A percentile compares a stretch with the other conserved stretches of the same genome.
These are phyloP conservation scores for Schizosaccharomyces versatilis DNA, from an alignment of 1,139 yeast genomes.

Conservation along the genomic window DNA sequence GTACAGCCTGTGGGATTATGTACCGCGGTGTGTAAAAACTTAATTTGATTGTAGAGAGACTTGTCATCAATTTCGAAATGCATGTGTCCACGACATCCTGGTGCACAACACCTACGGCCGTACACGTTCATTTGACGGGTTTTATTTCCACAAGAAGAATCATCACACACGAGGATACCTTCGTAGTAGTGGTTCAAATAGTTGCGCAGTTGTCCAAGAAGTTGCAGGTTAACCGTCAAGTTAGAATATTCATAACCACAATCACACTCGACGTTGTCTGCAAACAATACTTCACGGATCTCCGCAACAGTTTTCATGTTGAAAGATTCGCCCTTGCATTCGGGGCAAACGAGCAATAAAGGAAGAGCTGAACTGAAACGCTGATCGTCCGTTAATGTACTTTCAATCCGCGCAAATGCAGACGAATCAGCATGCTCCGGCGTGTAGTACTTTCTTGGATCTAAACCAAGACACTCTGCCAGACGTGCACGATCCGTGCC, in stretches of 20 bases:
- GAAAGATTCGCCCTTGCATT: constrained; percentile 35
- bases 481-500: constrained; percentile 67
- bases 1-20: background rate
- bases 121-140: constrained; percentile 79
- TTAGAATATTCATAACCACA: constrained; percentile 25
- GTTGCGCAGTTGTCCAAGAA: constrained; percentile 37
- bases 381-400: constrained; percentile 60
- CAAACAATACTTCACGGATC: constrained; percentile 29
- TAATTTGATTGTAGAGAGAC: constrained; percentile 64
- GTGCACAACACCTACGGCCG: constrained; percentile 33
- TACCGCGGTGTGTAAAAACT: constrained; percentile 15
- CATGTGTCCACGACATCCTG: constrained; percentile 71
- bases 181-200: constrained; percentile 61
- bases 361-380: constrained; percentile 47
- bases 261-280: constrained; percentile 49
- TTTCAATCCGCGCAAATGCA: constrained; percentile 52
- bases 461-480: constrained; percentile 59
- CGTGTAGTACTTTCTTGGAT: constrained; percentile 38
- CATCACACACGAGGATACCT: constrained; percentile 72
- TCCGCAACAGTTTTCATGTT: constrained; percentile 53
- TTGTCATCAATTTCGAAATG: constrained; percentile 55
- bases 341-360: constrained; percentile 34
- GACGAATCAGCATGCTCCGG: constrained; percentile 11
- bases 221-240: constrained; percentile 22
- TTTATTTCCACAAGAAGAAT: constrained; percentile 52